phyloP scores from a whole-genome alignment of 306 rosid species.

The Cicer chorassanicum region DNA sequence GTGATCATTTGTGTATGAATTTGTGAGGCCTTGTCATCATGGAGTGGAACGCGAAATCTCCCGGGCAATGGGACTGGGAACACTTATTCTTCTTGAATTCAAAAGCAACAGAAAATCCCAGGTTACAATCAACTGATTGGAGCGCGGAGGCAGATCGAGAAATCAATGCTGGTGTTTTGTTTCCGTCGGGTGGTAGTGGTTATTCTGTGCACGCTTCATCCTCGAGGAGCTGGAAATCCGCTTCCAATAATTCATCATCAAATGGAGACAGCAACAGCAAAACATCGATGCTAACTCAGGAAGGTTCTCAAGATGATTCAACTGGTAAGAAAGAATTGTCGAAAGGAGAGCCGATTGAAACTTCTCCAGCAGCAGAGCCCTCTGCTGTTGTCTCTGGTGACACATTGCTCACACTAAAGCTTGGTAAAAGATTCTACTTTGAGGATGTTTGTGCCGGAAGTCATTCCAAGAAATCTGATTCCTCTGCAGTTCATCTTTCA shows the following conservation, averaged over 20 bases:
- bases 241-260: slow-evolving; percentile 74
- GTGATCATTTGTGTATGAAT: slow-evolving; percentile 42
- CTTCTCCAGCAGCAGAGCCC: slow-evolving; percentile 58
- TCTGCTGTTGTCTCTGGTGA: slow-evolving; percentile 68
- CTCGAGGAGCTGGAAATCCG: slow-evolving; percentile 74
- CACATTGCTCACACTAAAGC: slow-evolving; percentile 84
- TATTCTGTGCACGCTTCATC: slow-evolving; percentile 59
- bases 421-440: slow-evolving; percentile 83
- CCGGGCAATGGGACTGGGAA: slow-evolving; percentile 84
- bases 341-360: slow-evolving; percentile 52
- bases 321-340: slow-evolving; percentile 57
- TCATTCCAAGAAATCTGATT: slow-evolving; percentile 54
- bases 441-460: slow-evolving; percentile 67
- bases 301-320: slow-evolving; percentile 60
- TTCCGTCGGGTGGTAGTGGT: slow-evolving; percentile 62
- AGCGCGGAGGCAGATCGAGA: slow-evolving; percentile 60
- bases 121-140: slow-evolving; percentile 58
- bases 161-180: slow-evolving; percentile 57
- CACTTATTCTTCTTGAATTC: slow-evolving; percentile 59
- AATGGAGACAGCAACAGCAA: slow-evolving; percentile 77
- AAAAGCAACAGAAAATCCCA: slow-evolving; percentile 65
- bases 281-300: slow-evolving; percentile 60
- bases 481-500: slow-evolving; percentile 50
- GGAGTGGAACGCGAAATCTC: slow-evolving; percentile 86
- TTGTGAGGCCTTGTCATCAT: slow-evolving; percentile 56